Evolutionary conservation across 1,139 yeast genomes (phyloP).

Genomic region (Neolecta irregularis): DNA sequence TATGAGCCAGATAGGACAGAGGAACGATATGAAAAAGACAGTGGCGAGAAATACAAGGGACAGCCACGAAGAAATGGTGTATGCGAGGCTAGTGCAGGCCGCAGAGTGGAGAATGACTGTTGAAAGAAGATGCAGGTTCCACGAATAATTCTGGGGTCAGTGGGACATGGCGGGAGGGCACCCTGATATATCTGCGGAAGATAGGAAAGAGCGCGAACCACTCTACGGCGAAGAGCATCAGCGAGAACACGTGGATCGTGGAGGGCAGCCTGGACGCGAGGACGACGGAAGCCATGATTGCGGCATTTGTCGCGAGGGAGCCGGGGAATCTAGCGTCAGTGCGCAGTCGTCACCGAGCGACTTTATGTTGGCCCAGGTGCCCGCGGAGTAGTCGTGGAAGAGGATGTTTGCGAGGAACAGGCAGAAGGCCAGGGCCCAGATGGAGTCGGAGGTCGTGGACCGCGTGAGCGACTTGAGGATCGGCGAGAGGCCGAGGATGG

Average conservation of each 20-base stretch:
- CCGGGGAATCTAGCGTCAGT: conserved; percentile 27
- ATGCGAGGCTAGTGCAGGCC: conserved; percentile 7
- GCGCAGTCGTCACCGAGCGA: conserved; percentile 1
- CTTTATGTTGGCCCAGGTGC: conserved; percentile 5
- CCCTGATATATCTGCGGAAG: conserved; percentile 42
- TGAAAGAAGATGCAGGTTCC: conserved; percentile 4
- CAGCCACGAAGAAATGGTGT: conserved; percentile 9
- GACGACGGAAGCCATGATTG: conserved; percentile 76
- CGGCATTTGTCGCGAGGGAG: conserved; percentile 64
- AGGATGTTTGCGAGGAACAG: conserved; percentile 51
- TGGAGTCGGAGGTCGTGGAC: conserved; percentile 84
- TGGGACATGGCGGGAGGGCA: conserved; percentile 1
- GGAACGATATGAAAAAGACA: conserved; percentile 36
- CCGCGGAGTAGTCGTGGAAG: conserved; percentile 44
- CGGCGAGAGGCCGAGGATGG: conserved; percentile 68
- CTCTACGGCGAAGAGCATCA: conserved; percentile 58
- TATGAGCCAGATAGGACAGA: conserved; percentile 57
- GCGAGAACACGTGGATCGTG: conserved; percentile 66
- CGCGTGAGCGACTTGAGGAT: conserved; percentile 74
- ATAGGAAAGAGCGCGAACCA: conserved; percentile 58
- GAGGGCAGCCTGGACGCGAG: conserved; percentile 69
- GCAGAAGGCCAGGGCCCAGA: conserved; percentile 84
- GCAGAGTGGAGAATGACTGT: conserved; percentile 9
- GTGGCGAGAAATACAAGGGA: conserved; percentile 34
- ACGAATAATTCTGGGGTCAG: conserved; percentile 5